phyloP scores from a whole-genome alignment of 805 yeast genomes.

The Yarrowia sp. region DNA sequence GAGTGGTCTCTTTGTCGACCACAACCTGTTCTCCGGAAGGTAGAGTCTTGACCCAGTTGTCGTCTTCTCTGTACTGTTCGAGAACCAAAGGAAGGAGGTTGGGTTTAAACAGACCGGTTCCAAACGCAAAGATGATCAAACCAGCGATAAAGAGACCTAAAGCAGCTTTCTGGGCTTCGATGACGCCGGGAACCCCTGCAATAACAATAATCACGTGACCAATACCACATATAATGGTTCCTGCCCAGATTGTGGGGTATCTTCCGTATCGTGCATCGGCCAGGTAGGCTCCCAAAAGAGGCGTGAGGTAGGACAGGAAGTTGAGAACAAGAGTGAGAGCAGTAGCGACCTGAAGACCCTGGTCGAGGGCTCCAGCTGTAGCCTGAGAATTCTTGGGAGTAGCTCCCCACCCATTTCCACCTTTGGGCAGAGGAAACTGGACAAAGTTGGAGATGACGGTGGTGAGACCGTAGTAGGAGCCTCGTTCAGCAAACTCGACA shows the following conservation, averaged over 20 bases:
- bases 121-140: slow-evolving; percentile 1
- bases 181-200: background rate
- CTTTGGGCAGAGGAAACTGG: slow-evolving; percentile 51
- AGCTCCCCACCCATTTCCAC: slow-evolving; percentile 50
- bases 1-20: slow-evolving; percentile 34
- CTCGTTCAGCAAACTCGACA: slow-evolving; percentile 55
- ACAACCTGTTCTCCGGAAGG: background rate
- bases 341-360: background rate
- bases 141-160: background rate
- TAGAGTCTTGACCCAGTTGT: slow-evolving; percentile 1
- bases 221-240: background rate
- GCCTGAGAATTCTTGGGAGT: slow-evolving; percentile 35
- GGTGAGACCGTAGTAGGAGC: slow-evolving; percentile 50
- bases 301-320: background rate
- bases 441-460: slow-evolving; percentile 50
- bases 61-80: slow-evolving; percentile 6
- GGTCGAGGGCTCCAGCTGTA: slow-evolving; percentile 3
- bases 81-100: background rate
- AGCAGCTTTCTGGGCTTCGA: background rate
- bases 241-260: slow-evolving; percentile 7
- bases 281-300: background rate
- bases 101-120: background rate
- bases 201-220: slow-evolving; percentile 6
- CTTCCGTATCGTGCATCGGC: slow-evolving; percentile 7
- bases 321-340: slow-evolving; percentile 2